phyloP scores from a whole-genome alignment of 306 rosid species.

The Sindora glabra region DNA sequence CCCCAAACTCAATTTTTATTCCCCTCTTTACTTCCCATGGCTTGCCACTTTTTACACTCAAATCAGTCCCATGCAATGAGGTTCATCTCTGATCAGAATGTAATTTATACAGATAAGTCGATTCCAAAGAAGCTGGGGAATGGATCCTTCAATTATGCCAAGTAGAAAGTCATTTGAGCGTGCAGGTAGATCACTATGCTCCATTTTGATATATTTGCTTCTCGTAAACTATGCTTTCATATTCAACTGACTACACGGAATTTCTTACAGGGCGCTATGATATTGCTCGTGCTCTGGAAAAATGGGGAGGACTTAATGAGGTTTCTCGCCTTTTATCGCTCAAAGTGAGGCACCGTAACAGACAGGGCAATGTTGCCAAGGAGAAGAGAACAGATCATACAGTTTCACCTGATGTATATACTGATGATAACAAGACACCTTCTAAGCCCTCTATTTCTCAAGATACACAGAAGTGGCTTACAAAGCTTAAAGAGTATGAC shows the following conservation, averaged over 20 bases:
- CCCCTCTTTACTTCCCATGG: background rate
- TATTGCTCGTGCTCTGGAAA: constrained; percentile 87
- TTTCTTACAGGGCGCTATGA: constrained; percentile 63
- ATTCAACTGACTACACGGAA: constrained; percentile 2
- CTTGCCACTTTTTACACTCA: background rate
- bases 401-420: constrained; percentile 28
- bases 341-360: constrained; percentile 55
- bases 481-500: constrained; percentile 60
- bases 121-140: constrained; percentile 91
- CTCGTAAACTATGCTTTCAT: background rate
- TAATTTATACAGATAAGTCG: constrained; percentile 51
- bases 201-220: background rate
- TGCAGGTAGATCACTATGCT: constrained; percentile 45
- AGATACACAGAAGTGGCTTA: constrained; percentile 71
- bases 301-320: constrained; percentile 93
- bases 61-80: background rate
- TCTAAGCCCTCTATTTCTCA: constrained; percentile 51
- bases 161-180: constrained; percentile 95
- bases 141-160: constrained; percentile 87
- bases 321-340: constrained; percentile 84
- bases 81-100: background rate
- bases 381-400: constrained; percentile 43
- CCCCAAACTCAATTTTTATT: background rate
- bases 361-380: constrained; percentile 33
- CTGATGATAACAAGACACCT: constrained; percentile 27